phyloP scores from a whole-genome alignment of 2,329 filamentous ascomycete genomes.

The Colletotrichum sublineola region DNA sequence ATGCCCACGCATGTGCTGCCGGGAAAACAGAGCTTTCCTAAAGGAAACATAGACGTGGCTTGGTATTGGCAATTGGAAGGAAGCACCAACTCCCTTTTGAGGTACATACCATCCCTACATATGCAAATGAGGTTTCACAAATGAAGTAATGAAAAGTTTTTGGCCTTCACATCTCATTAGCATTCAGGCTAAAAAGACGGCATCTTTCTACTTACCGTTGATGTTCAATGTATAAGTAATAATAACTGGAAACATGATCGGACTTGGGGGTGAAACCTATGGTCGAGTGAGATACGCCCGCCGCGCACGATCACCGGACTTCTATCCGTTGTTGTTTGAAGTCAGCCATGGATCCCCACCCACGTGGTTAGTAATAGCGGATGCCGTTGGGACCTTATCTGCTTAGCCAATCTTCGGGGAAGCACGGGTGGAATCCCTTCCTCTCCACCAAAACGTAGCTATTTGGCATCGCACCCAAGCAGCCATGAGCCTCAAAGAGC shows the following conservation, averaged over 20 bases:
- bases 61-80: constrained; percentile 3
- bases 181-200: background rate
- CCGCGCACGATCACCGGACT: background rate
- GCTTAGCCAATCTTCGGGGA: background rate
- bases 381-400: background rate
- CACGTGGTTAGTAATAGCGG: too few relatives aligned
- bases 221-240: too few relatives aligned
- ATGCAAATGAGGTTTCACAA: background rate
- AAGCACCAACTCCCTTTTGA: constrained; percentile 8
- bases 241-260: too few relatives aligned
- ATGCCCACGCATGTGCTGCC: background rate
- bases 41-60: background rate
- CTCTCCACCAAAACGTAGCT: background rate
- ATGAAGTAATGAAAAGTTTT: constrained; percentile 11
- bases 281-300: background rate
- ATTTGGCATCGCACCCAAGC: background rate
- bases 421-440: background rate
- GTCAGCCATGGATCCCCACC: background rate
- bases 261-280: too few relatives aligned
- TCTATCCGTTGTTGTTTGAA: background rate
- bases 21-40: background rate
- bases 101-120: background rate
- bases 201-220: too few relatives aligned
- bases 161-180: background rate
- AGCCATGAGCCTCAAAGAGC: background rate